These are phyloP conservation scores for Lentinula guzmanii DNA, from an alignment of 768 basidiomycete species.

Conservation along the genomic window DNA sequence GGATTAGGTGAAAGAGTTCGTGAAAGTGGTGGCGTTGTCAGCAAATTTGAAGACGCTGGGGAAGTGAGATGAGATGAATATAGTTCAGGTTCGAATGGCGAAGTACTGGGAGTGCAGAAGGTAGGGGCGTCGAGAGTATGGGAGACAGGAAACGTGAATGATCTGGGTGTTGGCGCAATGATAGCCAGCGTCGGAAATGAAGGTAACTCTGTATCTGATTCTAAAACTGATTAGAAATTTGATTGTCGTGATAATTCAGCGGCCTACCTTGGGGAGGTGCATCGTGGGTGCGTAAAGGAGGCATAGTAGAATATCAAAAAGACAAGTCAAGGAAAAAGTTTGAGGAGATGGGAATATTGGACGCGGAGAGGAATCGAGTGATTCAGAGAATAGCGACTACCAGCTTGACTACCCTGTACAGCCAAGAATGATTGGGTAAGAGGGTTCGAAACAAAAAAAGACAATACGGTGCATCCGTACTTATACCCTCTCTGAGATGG, in stretches of 20 bases:
- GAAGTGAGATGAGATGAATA: conserved; percentile 35
- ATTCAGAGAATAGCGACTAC: not conserved
- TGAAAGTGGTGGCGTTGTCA: conserved; percentile 19
- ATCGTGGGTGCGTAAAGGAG: not conserved
- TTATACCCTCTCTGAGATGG: not conserved
- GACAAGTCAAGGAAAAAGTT: not conserved
- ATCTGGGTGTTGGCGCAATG: conserved; percentile 65
- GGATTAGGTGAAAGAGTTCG: conserved; percentile 38
- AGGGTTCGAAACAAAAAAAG: not conserved
- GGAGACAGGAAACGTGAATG: conserved; percentile 58
- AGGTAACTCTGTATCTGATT: not conserved
- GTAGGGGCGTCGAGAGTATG: conserved; percentile 61
- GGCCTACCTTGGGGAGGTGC: not conserved
- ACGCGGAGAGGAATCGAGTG: not conserved
- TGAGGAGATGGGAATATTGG: not conserved
- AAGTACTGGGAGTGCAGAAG: conserved; percentile 55
- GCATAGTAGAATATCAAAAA: not conserved
- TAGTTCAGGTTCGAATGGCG: conserved; percentile 71
- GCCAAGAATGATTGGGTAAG: not conserved
- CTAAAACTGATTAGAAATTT: not conserved
- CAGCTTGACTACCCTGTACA: not conserved
- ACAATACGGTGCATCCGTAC: not conserved
- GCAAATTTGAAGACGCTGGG: conserved; percentile 20
- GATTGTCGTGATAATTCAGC: not conserved
- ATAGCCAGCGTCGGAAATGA: conserved; percentile 23